These are phyloP conservation scores for Alnus glutinosa DNA, from an alignment of 306 rosid genomes.

Conservation along the genomic window DNA sequence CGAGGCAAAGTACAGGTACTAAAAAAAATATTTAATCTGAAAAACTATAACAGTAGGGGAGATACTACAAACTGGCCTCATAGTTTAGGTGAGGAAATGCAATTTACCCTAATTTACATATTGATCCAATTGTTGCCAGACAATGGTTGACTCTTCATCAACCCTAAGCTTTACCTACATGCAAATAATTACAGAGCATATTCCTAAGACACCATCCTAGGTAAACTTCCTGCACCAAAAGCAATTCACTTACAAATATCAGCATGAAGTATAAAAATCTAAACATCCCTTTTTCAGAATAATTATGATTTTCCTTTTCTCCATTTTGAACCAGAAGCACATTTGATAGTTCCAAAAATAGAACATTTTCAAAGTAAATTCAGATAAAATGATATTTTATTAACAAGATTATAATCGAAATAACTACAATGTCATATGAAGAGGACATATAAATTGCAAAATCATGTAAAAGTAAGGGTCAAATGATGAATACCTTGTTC, in stretches of 20 bases:
- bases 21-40: too few relatives aligned
- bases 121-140: neutral
- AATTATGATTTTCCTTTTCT: neutral
- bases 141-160: constrained; percentile 3
- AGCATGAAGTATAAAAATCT: too few relatives aligned
- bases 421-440: neutral
- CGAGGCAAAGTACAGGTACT: too few relatives aligned
- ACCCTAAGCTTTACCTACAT: neutral
- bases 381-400: neutral
- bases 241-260: neutral
- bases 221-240: neutral
- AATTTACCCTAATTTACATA: neutral
- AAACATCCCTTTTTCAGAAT: neutral
- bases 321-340: neutral
- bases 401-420: neutral
- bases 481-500: constrained; percentile 56
- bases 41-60: neutral
- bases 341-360: neutral
- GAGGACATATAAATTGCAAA: constrained; percentile 1
- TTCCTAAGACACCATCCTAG: neutral
- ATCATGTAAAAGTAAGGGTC: neutral
- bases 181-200: neutral
- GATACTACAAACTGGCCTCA: neutral
- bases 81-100: neutral
- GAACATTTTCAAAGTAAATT: neutral